Base-by-base conservation (phyloP, 768 basidiomycete species). In the Russula sp. region DNA sequence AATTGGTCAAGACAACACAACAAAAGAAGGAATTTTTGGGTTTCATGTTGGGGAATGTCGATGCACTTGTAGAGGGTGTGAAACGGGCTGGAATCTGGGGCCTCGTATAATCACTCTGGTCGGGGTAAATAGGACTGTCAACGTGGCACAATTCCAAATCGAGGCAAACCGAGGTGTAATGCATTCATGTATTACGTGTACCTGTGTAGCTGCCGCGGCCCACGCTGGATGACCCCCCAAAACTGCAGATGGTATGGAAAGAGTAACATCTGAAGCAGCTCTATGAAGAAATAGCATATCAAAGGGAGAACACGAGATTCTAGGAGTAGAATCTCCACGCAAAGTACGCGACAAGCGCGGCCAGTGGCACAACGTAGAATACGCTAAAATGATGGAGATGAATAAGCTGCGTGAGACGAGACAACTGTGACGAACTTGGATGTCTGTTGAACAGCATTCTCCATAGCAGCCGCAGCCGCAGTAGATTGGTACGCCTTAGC, bases 41-140 rank as follows among this genome's bases (percentile, higher is more conserved):
- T 0, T 85, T 82, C 48, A 86, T 93, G 83, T 73, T 96, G 47
- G 93, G 91, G 4, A 95, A 96, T 70, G 93, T 96, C 3, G 93
- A 95, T 70, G 87, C 89, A 35, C 78, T 96, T 10, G 90, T 96
- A 6, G 90, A 92, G 64, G 87, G 92, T 0, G 88, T 96, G 38
- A 78, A 87, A 63, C 88, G 85, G 73, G 90, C 90, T 0, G 91
- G 92, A 0, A 84, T 94, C 58, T 95, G 90, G 90, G 91, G 93
- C 7, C 71, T 92, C 59, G 83, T 73, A 38, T 81, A 70, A 62
- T 32, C 25, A 5, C 25, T 39, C 8, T 47, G 20, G 10, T 32
- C 11, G 14, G n/a, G 47, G 29, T 20, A 10, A 55, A 54, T 10
- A 36, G n/a, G 11, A 41, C 39, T 25, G 22, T 18, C 16, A 35